phyloP scores from a whole-genome alignment of 2,329 filamentous ascomycete species.

The Aspergillus niger region DNA sequence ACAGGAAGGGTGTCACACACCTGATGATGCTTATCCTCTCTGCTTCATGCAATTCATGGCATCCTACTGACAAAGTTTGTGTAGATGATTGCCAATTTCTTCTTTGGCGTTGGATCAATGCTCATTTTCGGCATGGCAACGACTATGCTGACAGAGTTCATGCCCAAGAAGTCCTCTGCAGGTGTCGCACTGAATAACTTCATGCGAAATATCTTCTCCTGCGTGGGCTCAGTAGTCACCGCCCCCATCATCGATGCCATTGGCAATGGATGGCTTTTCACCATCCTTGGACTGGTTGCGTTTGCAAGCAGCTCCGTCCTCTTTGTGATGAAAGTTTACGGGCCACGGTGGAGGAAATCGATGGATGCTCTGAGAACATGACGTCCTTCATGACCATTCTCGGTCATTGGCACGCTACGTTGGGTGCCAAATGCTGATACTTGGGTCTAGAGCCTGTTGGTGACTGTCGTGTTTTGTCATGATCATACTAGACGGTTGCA shows the following conservation, averaged over 20 bases:
- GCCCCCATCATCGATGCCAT: conserved; percentile 71
- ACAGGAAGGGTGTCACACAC: not conserved
- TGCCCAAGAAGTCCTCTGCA: conserved; percentile 68
- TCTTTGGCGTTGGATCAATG: conserved; percentile 78
- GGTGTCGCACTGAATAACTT: conserved; percentile 84
- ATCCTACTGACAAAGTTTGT: not conserved
- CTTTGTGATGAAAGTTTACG: conserved; percentile 62
- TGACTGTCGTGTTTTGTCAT: not conserved
- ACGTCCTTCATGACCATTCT: not conserved
- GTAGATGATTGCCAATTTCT: conserved; percentile 65
- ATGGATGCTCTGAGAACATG: conserved; percentile 55
- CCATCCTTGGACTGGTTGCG: conserved; percentile 58
- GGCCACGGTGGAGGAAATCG: conserved; percentile 62
- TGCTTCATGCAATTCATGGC: not conserved
- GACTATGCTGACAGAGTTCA: conserved; percentile 84
- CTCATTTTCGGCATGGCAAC: conserved; percentile 72
- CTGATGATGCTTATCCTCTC: not conserved
- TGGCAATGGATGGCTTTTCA: conserved; percentile 76
- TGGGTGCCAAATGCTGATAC: not conserved
- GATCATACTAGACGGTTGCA: conserved; percentile 1
- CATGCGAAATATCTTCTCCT: conserved; percentile 74
- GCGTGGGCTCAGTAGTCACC: conserved; percentile 68
- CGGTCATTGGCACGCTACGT: not conserved
- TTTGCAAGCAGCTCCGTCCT: conserved; percentile 63
- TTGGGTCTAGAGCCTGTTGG: not conserved